Evolutionary conservation across 2,329 filamentous ascomycete species (phyloP), one percentile per base, ranked within the genome.

Genomic region (Hypoxylon sp.): DNA sequence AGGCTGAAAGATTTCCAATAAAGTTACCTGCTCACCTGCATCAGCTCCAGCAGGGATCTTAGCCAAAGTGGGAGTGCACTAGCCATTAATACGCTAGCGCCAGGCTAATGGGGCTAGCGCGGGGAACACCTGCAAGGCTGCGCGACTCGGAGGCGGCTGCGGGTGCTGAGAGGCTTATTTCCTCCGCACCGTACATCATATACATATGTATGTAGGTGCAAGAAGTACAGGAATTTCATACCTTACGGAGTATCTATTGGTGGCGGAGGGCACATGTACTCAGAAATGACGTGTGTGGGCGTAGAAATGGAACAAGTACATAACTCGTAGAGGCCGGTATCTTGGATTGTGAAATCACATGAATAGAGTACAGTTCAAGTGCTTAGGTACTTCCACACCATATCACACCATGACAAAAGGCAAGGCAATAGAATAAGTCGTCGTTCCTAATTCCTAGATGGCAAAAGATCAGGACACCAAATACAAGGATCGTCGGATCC

Each of bases 1-100:
- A 70, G 57, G 64, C 68, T 70, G 64, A 70, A 65, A 59, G 54
- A 56, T 62, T 56, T 62, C 48, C 22, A 51, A 49, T 22, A 55
- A n/a, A 37, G n/a, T 14, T 42, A 7, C n/a, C 40, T 42, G 40
- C 40, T 44, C 31, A 20, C 13, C 17, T 22, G 33, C 4, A 35
- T 14, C 27, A 37, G 31, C 55, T 48, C 31, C 11, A 20, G 55
- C 8, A 33, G 55, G 60, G 17, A 31, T 31, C 17, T 53, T 42
- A 40, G 25, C 33, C 20, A 30, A 6, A 49, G 50, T 11, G 10
- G 27, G 7, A 20, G 35, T 2, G 25, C 25, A 10, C 42, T 51
- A 56, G n/a, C 46, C 27, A 10, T 35, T 33, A n/a, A 17, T 30
- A 17, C n/a, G 3, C 44, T 49, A 57, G 54, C 20, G 54, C n/a